Conservation (phyloP, 73 alveolate genomes). For the Loxodes magnus region DNA sequence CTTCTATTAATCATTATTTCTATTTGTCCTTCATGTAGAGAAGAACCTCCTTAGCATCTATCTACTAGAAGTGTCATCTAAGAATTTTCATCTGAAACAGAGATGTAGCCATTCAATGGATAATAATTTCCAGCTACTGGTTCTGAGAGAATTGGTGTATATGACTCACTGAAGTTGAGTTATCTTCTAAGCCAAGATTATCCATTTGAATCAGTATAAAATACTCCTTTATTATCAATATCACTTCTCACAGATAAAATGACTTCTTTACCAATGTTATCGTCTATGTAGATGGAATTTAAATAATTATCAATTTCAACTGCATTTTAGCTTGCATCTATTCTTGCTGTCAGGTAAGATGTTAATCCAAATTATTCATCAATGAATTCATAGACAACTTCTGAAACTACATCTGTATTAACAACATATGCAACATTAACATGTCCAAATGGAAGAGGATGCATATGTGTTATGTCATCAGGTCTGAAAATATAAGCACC, state of each 20-base stretch:
- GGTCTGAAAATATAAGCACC: slow-evolving; percentile 79
- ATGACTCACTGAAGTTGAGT: slow-evolving; percentile 60
- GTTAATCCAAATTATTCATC: too few relatives aligned
- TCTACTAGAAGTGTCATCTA: slow-evolving; percentile 48
- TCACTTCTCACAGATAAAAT: slow-evolving; percentile 20
- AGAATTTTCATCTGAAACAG: slow-evolving; percentile 41
- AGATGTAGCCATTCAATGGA: slow-evolving; percentile 74
- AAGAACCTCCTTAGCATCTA: slow-evolving; percentile 81
- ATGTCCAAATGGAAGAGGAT: slow-evolving; percentile 10
- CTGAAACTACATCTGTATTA: not conserved
- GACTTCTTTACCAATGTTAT: slow-evolving; percentile 39
- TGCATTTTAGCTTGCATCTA: slow-evolving; percentile 9
- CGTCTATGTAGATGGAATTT: slow-evolving; percentile 16
- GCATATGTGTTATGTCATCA: slow-evolving; percentile 11
- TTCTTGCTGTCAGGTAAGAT: too few relatives aligned
- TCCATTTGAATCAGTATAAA: slow-evolving; percentile 76
- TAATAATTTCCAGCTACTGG: slow-evolving; percentile 79
- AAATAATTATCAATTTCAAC: slow-evolving; percentile 40
- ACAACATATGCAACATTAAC: not conserved
- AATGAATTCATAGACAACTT: too few relatives aligned
- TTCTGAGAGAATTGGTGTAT: slow-evolving; percentile 37
- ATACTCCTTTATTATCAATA: slow-evolving; percentile 25
- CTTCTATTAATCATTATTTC: slow-evolving; percentile 79
- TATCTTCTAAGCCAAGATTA: slow-evolving; percentile 51
- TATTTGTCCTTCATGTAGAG: slow-evolving; percentile 52